These are phyloP conservation scores for Phanerodontia chrysosporium DNA, from an alignment of 768 basidiomycete species.

Conservation along the genomic window DNA sequence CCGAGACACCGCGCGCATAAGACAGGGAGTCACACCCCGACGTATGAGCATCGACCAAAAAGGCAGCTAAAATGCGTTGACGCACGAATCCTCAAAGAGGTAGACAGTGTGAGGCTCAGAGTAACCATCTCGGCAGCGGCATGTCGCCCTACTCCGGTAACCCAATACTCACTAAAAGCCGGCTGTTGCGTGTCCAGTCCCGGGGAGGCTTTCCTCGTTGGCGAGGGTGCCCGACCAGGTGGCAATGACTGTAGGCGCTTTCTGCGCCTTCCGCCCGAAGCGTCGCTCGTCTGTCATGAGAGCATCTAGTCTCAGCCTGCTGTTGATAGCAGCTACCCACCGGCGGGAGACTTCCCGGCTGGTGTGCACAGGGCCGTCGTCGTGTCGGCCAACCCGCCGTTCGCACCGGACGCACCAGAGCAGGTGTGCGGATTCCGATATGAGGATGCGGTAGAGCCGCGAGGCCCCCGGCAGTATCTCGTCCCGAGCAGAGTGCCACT, in stretches of 20 bases:
- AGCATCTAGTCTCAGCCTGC: not conserved
- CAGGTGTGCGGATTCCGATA: slow-evolving; percentile 5
- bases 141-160: no score
- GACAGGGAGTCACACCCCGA: not conserved
- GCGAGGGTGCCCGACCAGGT: not conserved
- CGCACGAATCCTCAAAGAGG: no score
- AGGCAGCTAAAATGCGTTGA: no score
- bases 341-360: not conserved
- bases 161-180: slow-evolving; percentile 8
- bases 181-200: not conserved
- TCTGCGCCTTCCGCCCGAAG: not conserved
- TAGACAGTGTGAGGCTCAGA: no score
- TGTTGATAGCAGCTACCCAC: not conserved
- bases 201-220: not conserved
- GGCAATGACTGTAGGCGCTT: not conserved
- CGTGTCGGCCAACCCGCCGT: not conserved
- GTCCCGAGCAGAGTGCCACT: not conserved
- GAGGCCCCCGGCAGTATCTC: not conserved
- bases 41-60: not conserved
- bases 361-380: not conserved
- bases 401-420: slow-evolving; percentile 16
- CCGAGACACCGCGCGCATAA: not conserved
- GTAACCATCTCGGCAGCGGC: no score
- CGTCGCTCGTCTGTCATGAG: not conserved
- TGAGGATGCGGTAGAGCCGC: slow-evolving; percentile 9